Evolutionary conservation across 1,139 yeast genomes (phyloP).

Genomic region (Debaryomycetaceae sp.): DNA sequence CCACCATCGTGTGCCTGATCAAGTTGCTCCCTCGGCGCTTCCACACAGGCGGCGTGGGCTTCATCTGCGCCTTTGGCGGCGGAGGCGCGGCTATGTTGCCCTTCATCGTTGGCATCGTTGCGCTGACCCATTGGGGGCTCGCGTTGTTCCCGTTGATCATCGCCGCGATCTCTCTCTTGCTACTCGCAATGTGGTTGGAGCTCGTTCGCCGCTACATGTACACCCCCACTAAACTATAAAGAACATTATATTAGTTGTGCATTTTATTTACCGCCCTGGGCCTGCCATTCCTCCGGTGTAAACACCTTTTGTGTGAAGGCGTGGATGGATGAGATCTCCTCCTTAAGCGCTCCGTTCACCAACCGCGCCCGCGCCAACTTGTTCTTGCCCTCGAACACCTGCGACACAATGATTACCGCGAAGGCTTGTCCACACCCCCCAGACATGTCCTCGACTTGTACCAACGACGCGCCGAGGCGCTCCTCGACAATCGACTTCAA

Average conservation of each 20-base stretch:
- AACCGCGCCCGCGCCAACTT: slow-evolving; percentile 81
- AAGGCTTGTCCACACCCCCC: slow-evolving; percentile 90
- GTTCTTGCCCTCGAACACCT: slow-evolving; percentile 70
- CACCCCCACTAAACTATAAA: slow-evolving; percentile 14
- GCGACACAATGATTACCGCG: slow-evolving; percentile 79
- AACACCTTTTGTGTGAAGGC: slow-evolving; percentile 92
- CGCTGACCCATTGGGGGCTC: slow-evolving; percentile 34
- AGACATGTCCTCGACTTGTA: slow-evolving; percentile 66
- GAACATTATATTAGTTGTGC: slow-evolving; percentile 5
- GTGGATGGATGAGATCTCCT: slow-evolving; percentile 81
- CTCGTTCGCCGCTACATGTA: slow-evolving; percentile 20
- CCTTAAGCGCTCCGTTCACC: slow-evolving; percentile 74
- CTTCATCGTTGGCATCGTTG: slow-evolving; percentile 51
- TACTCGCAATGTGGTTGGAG: slow-evolving; percentile 21
- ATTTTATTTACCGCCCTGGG: slow-evolving; percentile 28
- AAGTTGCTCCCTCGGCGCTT: slow-evolving; percentile 56
- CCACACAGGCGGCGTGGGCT: slow-evolving; percentile 69
- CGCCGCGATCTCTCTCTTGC: slow-evolving; percentile 17
- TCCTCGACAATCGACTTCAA: slow-evolving; percentile 44
- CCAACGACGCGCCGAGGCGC: slow-evolving; percentile 49
- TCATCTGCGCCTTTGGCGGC: slow-evolving; percentile 76
- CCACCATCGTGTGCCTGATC: slow-evolving; percentile 63
- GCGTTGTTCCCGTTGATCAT: slow-evolving; percentile 31
- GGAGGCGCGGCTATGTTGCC: slow-evolving; percentile 70
- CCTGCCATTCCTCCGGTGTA: slow-evolving; percentile 68